phyloP scores from a whole-genome alignment of 306 rosid genomes.

The barrel medic (Medicago truncatula) region MtrunA17r5.0-ANR NC_053043.1:9790501-9791000 shows the following conservation, averaged over 20 bases:
- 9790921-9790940: background rate
- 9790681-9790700: slow-evolving; percentile 13
- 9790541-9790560: background rate
- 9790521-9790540: background rate
- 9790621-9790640: background rate
- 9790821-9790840: no score
- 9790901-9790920: background rate
- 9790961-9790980: slow-evolving; percentile 62
- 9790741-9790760: no score
- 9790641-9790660: background rate
- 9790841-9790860: background rate
- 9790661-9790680: slow-evolving; percentile 8
- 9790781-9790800: no score
- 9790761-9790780: no score
- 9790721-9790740: no score
- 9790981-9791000: slow-evolving; percentile 32
- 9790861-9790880: background rate
- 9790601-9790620: background rate
- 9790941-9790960: slow-evolving; percentile 24
- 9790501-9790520: background rate
- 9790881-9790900: background rate
- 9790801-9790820: no score
- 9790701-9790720: background rate
- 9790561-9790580: background rate
- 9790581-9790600: background rate